phyloP scores from a whole-genome alignment of 169 alveolate species.

The Plasmodium relictum region DNA sequence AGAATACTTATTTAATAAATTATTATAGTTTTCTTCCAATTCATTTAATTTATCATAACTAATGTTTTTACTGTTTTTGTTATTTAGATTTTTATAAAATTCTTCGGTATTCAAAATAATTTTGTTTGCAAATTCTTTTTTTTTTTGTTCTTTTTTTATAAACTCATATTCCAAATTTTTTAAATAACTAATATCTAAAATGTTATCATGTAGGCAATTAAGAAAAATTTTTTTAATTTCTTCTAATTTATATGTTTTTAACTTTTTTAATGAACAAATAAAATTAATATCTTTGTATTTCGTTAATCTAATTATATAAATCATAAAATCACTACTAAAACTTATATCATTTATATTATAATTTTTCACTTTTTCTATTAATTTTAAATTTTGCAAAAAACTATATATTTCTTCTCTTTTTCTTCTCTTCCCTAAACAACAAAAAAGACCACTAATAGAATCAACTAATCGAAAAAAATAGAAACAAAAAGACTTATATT shows the following conservation, averaged over 20 bases:
- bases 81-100: neutral
- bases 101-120: neutral
- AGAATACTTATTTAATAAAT: conserved; percentile 19
- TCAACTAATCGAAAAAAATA: conserved; percentile 63
- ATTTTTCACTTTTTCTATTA: conserved; percentile 25
- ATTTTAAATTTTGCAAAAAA: conserved; percentile 27
- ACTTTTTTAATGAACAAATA: conserved; percentile 49
- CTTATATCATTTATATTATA: conserved; percentile 18
- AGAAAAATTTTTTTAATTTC: conserved; percentile 37
- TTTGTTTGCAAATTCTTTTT: neutral
- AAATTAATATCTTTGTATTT: conserved; percentile 46
- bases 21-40: conserved; percentile 33
- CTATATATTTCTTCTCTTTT: conserved; percentile 51
- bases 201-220: conserved; percentile 30
- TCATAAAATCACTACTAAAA: conserved; percentile 43
- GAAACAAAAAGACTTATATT: conserved; percentile 54
- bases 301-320: conserved; percentile 43
- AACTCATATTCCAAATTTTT: conserved; percentile 27
- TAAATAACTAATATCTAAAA: conserved; percentile 29
- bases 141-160: neutral
- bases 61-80: neutral
- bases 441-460: conserved; percentile 62
- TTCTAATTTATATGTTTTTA: conserved; percentile 24
- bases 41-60: conserved; percentile 12
- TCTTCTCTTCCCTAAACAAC: conserved; percentile 67